Base-by-base conservation (phyloP, 176 grass and related monocot species). In the Chloris gayana region DNA sequence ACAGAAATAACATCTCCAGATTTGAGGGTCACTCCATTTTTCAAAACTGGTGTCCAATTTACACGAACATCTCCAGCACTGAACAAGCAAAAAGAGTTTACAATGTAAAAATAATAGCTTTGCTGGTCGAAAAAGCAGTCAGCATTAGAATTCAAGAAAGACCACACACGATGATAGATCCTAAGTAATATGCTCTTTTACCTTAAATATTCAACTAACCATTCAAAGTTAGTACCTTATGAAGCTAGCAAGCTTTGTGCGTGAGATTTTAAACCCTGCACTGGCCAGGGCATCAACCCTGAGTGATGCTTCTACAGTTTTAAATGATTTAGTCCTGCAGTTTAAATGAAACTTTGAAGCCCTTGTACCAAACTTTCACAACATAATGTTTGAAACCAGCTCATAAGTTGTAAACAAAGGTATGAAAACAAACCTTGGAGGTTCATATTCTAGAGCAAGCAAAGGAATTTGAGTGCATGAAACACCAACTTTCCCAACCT, bases 371-470 rank as follows among this genome's bases (percentile, higher is more conserved):
- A 39, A n/a, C 13, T 79, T 64, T 73, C 14, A 86, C 54, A 87
- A 22, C 14, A 81, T 32, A 61, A 81, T 26, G 49, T 22, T 19
- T 56, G 22, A 73, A 65, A 38, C 44, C 58, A 69, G 49, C n/a
- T 46, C 19, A 80, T 57, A 80, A 75, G 79, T 63, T 50, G 69
- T 75, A 82, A 29, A 83, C 56, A 44, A 68, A 70, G 27, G 56
- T 46, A 85, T 74, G 61, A 57, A 10, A 82, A 49, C 76, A 53
- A 70, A 99, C 96, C 88, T 95, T 84, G 96, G 92, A 41, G 92
- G 92, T 76, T 99, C 96, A 88, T 99, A 99, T 68, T 95, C 92
- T 80, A 95, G 78, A 83, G 90, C 88, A 72, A 99, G 96, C 89
- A 99, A 89, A 51, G 92, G 96, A 88, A 95, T 95, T 49, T 92